Evolutionary conservation across 805 yeast genomes (phyloP).

Genomic region (Saturnispora quitensis): DNA sequence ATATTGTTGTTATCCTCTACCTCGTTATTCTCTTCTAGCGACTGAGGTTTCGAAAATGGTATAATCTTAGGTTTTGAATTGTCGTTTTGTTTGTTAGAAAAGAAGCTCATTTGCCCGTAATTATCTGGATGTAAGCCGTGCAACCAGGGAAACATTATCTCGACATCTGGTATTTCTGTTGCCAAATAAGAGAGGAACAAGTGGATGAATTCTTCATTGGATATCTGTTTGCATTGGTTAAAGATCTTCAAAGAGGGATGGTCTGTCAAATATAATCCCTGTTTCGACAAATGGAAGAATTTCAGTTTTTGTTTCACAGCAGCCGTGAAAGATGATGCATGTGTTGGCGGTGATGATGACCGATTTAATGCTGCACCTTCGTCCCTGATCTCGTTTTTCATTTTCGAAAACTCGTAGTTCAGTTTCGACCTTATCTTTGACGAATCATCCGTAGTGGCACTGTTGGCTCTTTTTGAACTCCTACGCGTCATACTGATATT

Average conservation of each 20-base stretch:
- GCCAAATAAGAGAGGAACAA: conserved; percentile 18
- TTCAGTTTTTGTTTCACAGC: neutral
- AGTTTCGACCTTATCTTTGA: conserved; percentile 22
- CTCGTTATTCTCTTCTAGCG: conserved; percentile 5
- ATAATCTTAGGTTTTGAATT: conserved; percentile 10
- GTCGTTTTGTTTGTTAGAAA: conserved; percentile 17
- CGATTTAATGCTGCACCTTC: neutral
- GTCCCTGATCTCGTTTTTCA: neutral
- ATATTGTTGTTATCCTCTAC: neutral
- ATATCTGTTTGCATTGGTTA: conserved; percentile 17
- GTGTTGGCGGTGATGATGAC: neutral
- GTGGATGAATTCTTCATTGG: conserved; percentile 20
- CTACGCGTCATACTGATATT: neutral
- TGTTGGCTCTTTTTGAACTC: neutral
- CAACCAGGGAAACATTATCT: conserved; percentile 78
- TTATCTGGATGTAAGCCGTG: conserved; percentile 64
- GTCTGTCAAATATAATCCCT: conserved; percentile 14
- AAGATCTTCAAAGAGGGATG: conserved; percentile 14
- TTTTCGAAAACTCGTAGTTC: conserved; percentile 3
- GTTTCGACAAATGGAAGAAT: conserved; percentile 14
- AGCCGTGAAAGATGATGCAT: neutral
- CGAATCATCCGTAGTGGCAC: conserved; percentile 18
- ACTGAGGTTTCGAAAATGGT: conserved; percentile 9
- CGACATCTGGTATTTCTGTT: conserved; percentile 49
- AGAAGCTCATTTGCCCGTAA: conserved; percentile 43